Evolutionary conservation across 306 rosid genomes (phyloP).

Genomic region (cucumber (Cucumis sativus)): DNA sequence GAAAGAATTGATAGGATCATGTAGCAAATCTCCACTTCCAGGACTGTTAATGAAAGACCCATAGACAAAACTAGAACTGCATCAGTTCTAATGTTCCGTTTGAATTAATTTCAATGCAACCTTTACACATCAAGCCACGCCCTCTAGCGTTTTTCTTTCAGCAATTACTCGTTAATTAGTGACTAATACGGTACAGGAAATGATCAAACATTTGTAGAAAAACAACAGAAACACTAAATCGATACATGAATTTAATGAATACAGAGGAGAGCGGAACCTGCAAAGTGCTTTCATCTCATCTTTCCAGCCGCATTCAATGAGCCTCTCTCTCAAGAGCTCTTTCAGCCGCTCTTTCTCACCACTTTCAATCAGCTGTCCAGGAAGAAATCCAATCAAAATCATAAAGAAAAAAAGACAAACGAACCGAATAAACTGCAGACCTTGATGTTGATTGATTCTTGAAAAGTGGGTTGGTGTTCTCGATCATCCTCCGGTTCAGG

Average conservation of each 20-base stretch:
- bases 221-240: background rate
- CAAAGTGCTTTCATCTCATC: slow-evolving; percentile 90
- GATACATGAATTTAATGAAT: background rate
- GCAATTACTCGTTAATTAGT: background rate
- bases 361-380: slow-evolving; percentile 58
- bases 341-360: slow-evolving; percentile 81
- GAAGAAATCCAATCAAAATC: background rate
- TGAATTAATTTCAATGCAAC: background rate
- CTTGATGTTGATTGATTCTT: slow-evolving; percentile 61
- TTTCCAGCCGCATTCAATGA: slow-evolving; percentile 94
- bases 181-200: background rate
- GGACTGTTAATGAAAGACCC: background rate
- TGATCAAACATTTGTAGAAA: background rate
- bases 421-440: slow-evolving; percentile 16
- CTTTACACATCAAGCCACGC: background rate
- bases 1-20: background rate
- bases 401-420: background rate
- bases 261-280: slow-evolving; percentile 32
- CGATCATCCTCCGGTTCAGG: slow-evolving; percentile 56
- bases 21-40: background rate
- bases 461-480: slow-evolving; percentile 52
- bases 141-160: background rate
- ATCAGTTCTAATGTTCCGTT: background rate
- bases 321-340: slow-evolving; percentile 86
- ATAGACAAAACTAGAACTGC: background rate